Evolutionary conservation across 805 yeast genomes (phyloP), one percentile per base, ranked within the genome.

Genomic region (Pichia occidentalis): DNA sequence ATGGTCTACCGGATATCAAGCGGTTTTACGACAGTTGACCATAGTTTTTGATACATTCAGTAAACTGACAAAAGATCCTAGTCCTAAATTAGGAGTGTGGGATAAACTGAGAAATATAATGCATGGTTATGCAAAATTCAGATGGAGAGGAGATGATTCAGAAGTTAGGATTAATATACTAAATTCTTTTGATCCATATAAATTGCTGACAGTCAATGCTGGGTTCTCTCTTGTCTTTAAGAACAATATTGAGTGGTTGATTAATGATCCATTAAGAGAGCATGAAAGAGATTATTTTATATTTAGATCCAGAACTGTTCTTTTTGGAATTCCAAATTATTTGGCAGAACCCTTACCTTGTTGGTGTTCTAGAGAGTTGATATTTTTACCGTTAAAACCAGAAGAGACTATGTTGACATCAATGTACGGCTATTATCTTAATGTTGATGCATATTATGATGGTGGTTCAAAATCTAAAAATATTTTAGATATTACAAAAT

Each of bases 61-160:
- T 1, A 88, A 90, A 56, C 95, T 95, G 0, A 95, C 94, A 0
- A 61, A 83, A 12, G 97, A 88, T 56, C 88, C 88, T 0, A 85
- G 95, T 2, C 71, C 75, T 4, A 82, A 81, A 48, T 61, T 86
- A 11, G 97, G 97, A 1, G 79, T 87, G 48, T 88, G 97, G 97
- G 97, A 88, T 59, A 90, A 87, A 55, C 59, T 86, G 20, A 64
- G 95, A 34, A 68, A 78, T 21, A 67, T 81, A 12, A 63, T 86
- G 49, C 97, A 88, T 61, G 95, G 95, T 0, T 70, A 74, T 14
- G 19, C 47, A 6, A 59, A 57, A 2, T 66, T 86, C 39, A 53
- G 60, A 12, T 72, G 84, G 68, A 59, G 60, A 3, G 57, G 72
- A 17, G 63, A 70, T 1, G 71, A 39, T 4, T 40, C 76, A 10